Conservation (phyloP, 345 rosid genomes). For the Hibiscus tridactylites region DNA sequence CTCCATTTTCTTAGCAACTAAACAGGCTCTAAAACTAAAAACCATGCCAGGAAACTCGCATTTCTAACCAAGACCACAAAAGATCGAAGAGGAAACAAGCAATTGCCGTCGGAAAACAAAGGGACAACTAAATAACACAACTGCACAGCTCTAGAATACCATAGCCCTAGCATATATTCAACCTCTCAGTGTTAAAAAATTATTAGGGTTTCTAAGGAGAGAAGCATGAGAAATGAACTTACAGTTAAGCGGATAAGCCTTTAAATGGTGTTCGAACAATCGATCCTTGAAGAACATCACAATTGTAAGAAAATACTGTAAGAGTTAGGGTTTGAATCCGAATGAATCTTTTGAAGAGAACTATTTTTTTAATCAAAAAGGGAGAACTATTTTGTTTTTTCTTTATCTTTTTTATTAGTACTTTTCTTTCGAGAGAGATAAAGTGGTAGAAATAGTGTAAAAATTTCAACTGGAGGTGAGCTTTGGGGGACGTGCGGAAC, state of each 20-base stretch:
- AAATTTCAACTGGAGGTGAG: conserved; percentile 36
- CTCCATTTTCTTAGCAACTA: background rate
- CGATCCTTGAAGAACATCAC: conserved; percentile 24
- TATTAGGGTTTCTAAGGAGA: conserved; percentile 35
- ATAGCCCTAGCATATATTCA: conserved; percentile 14
- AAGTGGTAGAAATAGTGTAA: conserved; percentile 43
- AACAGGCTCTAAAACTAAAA: conserved; percentile 8
- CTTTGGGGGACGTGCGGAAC: conserved; percentile 28
- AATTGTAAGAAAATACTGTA: conserved; percentile 1
- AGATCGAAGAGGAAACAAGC: conserved; percentile 22
- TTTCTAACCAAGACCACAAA: conserved; percentile 10
- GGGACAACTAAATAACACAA: conserved; percentile 9
- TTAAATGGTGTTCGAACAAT: conserved; percentile 18
- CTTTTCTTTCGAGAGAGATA: conserved; percentile 16
- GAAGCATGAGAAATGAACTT: conserved; percentile 19
- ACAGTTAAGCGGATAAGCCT: conserved; percentile 24
- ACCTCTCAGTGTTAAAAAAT: background rate
- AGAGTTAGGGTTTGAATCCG: conserved; percentile 33
- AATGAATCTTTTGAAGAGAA: background rate
- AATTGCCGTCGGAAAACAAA: conserved; percentile 4
- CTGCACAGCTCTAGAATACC: conserved; percentile 13
- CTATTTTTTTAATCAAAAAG: conserved; percentile 6
- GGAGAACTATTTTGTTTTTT: background rate
- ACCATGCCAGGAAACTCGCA: conserved; percentile 10
- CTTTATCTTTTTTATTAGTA: too few species aligned